A percentile compares a stretch with the other conserved stretches of the same genome.
phyloP scores from a whole-genome alignment of 805 yeast genomes.

The Ogataea kodamae region DNA sequence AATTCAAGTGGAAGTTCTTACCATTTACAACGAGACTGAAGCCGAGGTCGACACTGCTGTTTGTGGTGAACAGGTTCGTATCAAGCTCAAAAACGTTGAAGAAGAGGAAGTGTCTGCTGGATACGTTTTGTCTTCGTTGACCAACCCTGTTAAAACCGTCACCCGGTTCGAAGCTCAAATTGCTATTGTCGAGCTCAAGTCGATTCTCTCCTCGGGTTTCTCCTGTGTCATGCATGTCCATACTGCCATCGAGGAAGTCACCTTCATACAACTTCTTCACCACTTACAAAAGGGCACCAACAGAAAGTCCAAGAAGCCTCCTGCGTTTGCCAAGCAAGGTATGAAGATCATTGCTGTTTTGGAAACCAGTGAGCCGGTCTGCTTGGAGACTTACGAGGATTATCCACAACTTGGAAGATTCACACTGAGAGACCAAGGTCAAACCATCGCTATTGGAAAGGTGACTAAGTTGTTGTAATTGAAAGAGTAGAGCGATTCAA shows the following conservation, averaged over 20 bases:
- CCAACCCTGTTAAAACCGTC: constrained; percentile 86
- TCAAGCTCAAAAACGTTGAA: constrained; percentile 91
- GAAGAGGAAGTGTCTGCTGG: constrained; percentile 95
- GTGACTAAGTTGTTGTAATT: constrained; percentile 84
- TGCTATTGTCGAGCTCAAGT: constrained; percentile 93
- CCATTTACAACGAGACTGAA: constrained; percentile 93
- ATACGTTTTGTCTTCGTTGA: constrained; percentile 81
- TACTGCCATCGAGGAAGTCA: constrained; percentile 96
- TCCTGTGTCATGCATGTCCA: constrained; percentile 99
- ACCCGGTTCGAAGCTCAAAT: constrained; percentile 92
- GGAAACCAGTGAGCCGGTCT: constrained; percentile 82
- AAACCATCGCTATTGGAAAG: constrained; percentile 97
- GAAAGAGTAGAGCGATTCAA: too few species aligned
- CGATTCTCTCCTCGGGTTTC: constrained; percentile 91
- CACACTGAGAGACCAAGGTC: constrained; percentile 97
- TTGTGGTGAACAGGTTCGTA: constrained; percentile 96
- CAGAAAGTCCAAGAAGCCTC: constrained; percentile 93
- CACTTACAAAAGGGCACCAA: constrained; percentile 95
- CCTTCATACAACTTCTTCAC: constrained; percentile 76
- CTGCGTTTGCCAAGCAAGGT: constrained; percentile 98
- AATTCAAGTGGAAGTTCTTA: constrained; percentile 73
- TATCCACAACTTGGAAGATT: constrained; percentile 97
- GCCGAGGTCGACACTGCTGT: constrained; percentile 84
- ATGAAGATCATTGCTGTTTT: constrained; percentile 95
- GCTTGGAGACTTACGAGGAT: constrained; percentile 88